phyloP scores from a whole-genome alignment of 345 rosid species.

The Melastoma malabathricum region DNA sequence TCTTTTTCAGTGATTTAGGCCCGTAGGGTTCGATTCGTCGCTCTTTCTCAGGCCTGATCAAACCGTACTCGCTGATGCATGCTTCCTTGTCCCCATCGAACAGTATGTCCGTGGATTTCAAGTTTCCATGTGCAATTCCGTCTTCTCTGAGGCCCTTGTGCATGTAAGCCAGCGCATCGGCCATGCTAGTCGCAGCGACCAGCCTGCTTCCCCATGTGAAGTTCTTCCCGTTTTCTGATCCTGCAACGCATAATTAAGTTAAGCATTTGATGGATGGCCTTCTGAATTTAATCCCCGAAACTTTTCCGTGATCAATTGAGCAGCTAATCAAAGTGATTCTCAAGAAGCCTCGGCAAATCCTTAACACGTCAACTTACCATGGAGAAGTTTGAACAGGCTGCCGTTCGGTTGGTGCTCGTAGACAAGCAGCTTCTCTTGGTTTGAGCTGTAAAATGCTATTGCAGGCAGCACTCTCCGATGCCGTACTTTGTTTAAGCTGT shows the following conservation, averaged over 20 bases:
- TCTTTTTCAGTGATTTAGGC: background rate
- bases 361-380: conserved; percentile 3
- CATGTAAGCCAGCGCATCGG: conserved; percentile 10
- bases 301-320: background rate
- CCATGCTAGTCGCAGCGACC: conserved; percentile 5
- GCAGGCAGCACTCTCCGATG: conserved; percentile 7
- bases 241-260: background rate
- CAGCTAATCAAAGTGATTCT: background rate
- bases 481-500: conserved; percentile 5
- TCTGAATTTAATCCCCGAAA: no score
- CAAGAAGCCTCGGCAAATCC: background rate
- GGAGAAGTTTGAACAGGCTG: conserved; percentile 15
- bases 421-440: conserved; percentile 13
- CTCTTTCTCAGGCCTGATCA: conserved; percentile 4
- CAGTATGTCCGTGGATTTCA: conserved; percentile 13
- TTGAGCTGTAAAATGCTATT: conserved; percentile 9
- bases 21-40: background rate
- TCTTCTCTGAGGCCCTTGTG: conserved; percentile 10
- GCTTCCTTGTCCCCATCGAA: conserved; percentile 9
- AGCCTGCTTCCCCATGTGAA: conserved; percentile 14
- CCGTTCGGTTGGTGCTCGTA: conserved; percentile 13
- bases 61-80: conserved; percentile 8
- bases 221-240: background rate
- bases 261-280: no score
- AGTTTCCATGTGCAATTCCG: conserved; percentile 14